Base-by-base conservation (phyloP, 495 filamentous ascomycete species). In the Penicillium waksmanii region DNA sequence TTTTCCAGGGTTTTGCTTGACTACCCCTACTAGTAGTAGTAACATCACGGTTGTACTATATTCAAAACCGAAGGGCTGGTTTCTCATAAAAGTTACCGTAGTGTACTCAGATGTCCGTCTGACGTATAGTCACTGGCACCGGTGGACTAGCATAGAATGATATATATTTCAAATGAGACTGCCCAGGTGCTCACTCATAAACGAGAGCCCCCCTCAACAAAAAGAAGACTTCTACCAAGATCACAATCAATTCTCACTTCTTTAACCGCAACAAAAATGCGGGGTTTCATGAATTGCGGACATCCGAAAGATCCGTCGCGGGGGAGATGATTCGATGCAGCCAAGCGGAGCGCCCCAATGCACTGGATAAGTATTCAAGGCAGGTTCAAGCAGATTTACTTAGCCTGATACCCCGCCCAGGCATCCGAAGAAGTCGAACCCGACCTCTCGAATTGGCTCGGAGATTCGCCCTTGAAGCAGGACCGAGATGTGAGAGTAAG, bases 221-320 rank as follows among this genome's bases (percentile, higher is more conserved):
- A 27, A 31, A 31, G 27, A 5, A 4, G 27, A 6, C 27, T 31
- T 31, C 27, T 31, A 31, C 0, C 27, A 31, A 31, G 27, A 7
- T 31, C 27, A 31, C 0, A 6, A 31, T 9, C 27, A 31, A 7
- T 31, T 31, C 27, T 5, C 27, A 31, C 8, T 0, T 38, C 15
- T 38, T 9, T n/a, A 38, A 38, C 15, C 8, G 4, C 36, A n/a
- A 38, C 5, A 23, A 17, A 17, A 54, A 50, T 66, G 66, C 64
- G 66, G 66, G 66, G 61, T 36, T 33, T 34, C 19, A 19, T 50
- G 36, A 61, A 47, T 54, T 51, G 58, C 63, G 60, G 58, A 60
- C 42, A 65, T 65, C 61, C 64, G 66, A 58, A 56, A 47, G 33
- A 56, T 67, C 64, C 66, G 66, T 57, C 56, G 54, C 48, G 31